Conservation (phyloP, 1,284 basidiomycete species). For the Apiotrichum brassicae region DNA sequence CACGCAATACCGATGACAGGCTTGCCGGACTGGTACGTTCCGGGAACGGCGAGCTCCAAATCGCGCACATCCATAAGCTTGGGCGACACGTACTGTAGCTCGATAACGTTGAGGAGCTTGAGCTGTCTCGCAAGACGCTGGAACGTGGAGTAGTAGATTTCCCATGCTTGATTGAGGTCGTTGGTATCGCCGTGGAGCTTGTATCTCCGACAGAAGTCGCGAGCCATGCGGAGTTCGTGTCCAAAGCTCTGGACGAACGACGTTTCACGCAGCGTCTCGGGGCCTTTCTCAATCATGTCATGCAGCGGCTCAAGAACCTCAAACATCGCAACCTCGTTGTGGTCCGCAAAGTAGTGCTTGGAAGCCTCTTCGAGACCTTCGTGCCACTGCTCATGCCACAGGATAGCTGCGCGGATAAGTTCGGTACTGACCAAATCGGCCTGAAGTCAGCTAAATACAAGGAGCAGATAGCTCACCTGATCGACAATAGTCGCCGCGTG, state of each 20-base stretch:
- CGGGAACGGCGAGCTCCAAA: constrained; percentile 90
- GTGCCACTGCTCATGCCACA: constrained; percentile 99
- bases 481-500: constrained; percentile 85
- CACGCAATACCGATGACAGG: constrained; percentile 75
- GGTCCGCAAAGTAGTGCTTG: constrained; percentile 92
- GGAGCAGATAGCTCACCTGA: constrained; percentile 49
- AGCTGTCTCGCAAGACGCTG: constrained; percentile 94
- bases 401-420: constrained; percentile 92
- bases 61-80: constrained; percentile 81
- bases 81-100: constrained; percentile 96
- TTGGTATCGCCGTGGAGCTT: constrained; percentile 77
- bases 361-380: constrained; percentile 98
- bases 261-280: constrained; percentile 88
- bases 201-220: constrained; percentile 84
- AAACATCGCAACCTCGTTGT: constrained; percentile 99
- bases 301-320: constrained; percentile 88
- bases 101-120: constrained; percentile 81
- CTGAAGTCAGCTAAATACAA: constrained; percentile 50
- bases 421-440: constrained; percentile 89
- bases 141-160: constrained; percentile 98
- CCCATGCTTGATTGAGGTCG: constrained; percentile 98
- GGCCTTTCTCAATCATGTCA: constrained; percentile 84
- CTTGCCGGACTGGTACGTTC: constrained; percentile 89
- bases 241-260: constrained; percentile 95
- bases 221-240: constrained; percentile 87